Percentiles rank a stretch among this genome's conserved stretches.
Evolutionary conservation across 352 stramenopile genomes (phyloP).

Genomic region (Pythium vanterpoolii): DNA sequence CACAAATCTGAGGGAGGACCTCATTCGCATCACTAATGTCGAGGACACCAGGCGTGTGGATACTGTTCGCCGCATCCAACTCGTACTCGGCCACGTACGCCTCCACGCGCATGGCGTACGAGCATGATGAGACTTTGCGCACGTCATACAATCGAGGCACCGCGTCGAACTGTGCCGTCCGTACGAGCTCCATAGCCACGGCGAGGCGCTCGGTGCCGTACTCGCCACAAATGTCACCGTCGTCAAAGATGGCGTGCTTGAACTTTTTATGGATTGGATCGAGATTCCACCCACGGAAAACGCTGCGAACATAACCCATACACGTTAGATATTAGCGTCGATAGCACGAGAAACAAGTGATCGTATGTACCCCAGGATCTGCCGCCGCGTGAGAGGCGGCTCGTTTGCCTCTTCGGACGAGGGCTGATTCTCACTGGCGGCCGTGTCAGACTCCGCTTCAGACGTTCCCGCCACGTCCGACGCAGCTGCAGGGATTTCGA

Average conservation of each 20-base stretch:
- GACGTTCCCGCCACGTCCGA: background rate
- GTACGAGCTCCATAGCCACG: conserved; percentile 51
- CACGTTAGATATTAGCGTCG: background rate
- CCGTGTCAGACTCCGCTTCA: background rate
- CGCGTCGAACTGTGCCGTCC: conserved; percentile 34
- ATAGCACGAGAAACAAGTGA: background rate
- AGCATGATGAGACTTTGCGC: conserved; percentile 53
- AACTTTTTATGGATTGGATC: conserved; percentile 75
- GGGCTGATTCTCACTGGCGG: background rate
- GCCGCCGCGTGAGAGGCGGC: background rate
- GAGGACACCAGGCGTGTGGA: conserved; percentile 64
- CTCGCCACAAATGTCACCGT: conserved; percentile 62
- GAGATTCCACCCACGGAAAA: conserved; percentile 76
- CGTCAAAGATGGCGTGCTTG: conserved; percentile 78
- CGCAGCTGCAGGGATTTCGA: conserved; percentile 9
- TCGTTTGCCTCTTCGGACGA: background rate
- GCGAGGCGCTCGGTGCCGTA: conserved; percentile 33
- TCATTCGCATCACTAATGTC: conserved; percentile 56
- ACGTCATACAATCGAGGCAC: conserved; percentile 48
- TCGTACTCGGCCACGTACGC: conserved; percentile 41
- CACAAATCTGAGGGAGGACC: conserved; percentile 59
- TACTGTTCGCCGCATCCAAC: conserved; percentile 36
- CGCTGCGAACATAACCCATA: conserved; percentile 25
- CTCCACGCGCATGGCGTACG: conserved; percentile 49
- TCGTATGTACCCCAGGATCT: background rate